These are phyloP conservation scores for Pseudomassariella vexata DNA, from an alignment of 2,329 filamentous ascomycete species.

Conservation along the genomic window DNA sequence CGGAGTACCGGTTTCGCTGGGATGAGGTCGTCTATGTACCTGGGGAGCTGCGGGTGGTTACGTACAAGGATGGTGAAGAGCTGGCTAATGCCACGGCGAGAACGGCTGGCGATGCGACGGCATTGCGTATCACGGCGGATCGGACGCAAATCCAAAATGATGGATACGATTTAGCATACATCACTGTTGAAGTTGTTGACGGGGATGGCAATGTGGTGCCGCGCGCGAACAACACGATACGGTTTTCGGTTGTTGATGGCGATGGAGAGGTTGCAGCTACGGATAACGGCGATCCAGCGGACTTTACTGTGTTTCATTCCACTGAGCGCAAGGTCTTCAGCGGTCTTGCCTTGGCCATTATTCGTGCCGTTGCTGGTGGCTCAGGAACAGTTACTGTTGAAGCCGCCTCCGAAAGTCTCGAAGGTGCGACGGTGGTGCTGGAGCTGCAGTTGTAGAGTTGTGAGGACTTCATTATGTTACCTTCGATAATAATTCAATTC, in stretches of 20 bases:
- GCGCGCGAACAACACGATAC: constrained; percentile 32
- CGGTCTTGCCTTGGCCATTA: constrained; percentile 34
- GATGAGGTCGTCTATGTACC: constrained; percentile 42
- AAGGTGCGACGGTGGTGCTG: no score
- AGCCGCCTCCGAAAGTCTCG: no score
- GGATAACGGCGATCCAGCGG: constrained; percentile 44
- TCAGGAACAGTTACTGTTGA: constrained; percentile 19
- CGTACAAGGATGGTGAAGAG: constrained; percentile 38
- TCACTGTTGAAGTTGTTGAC: constrained; percentile 40
- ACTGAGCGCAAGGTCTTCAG: constrained; percentile 32
- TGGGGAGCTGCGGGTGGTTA: constrained; percentile 39
- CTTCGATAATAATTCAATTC: no score
- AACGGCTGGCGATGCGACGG: constrained; percentile 34
- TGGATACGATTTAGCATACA: constrained; percentile 39
- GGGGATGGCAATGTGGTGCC: constrained; percentile 35
- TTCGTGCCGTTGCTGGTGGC: constrained; percentile 21
- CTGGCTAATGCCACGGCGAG: constrained; percentile 38
- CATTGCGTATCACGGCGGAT: constrained; percentile 34
- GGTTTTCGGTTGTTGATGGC: constrained; percentile 36
- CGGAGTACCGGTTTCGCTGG: constrained; percentile 47
- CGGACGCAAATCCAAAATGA: constrained; percentile 30
- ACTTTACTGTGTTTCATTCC: constrained; percentile 36
- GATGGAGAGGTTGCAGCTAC: constrained; percentile 41
- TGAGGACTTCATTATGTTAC: no score
- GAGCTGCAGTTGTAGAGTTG: no score